Evolutionary conservation across 768 basidiomycete genomes (phyloP), one percentile per base, ranked within the genome.

Genomic region (Russula griseocarnosa): DNA sequence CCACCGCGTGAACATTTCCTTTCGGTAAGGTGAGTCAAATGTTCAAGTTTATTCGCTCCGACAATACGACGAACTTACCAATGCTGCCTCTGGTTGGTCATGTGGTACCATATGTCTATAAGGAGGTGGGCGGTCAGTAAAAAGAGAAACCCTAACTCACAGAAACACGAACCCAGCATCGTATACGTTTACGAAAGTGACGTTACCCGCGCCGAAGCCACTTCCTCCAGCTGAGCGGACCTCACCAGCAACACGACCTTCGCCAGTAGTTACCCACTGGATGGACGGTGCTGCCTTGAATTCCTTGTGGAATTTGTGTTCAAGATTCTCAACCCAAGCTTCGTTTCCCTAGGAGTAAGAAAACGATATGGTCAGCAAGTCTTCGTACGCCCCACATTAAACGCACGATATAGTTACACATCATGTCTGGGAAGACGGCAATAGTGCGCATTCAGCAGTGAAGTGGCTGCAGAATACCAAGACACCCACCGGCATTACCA

Each of bases 51-150:
- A 9, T 34, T 16, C 13, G n/a, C 11, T 26, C 6, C 3, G 20
- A 28, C n/a, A 16, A 58, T 47, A 26, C 30, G 55, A 71, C 52
- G 44, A 34, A 72, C 86, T 55, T 70, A 88, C 92, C 72, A 93
- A 76, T 51, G 93, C 85, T 46, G 86, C 94, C 70, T 91, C 89
- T 1, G 94, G 89, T 71, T 95, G 92, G 74, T 98, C 92, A 71
- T 81, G 86, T 5, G 94, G 93, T 9, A 92, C 92, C 92, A 94
- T 90, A 72, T 93, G 91, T 40, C 90, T 91, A 69, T 7, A 63
- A 46, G 65, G 66, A 51, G 46, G 30, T 30, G 50, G 9, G 32
- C 13, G 4, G 53, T 58, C 42, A 60, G 53, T 40, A 22, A 52
- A 50, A 49, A 13, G 46, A 47, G 61, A 32, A 44, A 56, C 5